Conservation (phyloP, 2,329 filamentous ascomycete genomes). For the Apiospora saccharicola region DNA sequence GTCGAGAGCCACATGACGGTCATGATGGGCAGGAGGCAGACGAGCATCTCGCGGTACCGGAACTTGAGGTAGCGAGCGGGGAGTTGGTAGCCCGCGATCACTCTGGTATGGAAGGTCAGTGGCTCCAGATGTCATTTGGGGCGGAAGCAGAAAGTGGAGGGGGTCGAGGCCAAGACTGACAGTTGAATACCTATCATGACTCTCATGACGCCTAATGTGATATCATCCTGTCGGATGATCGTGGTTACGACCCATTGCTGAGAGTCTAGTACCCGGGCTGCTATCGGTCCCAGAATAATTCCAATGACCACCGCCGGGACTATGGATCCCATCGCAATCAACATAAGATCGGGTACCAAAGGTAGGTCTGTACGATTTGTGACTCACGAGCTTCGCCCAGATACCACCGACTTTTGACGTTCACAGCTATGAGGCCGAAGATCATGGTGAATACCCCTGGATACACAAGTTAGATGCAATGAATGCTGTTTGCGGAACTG, state of each 20-base stretch:
- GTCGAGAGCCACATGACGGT: slow-evolving; percentile 68
- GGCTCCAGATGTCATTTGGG: too few species aligned
- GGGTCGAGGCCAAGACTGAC: slow-evolving; percentile 27
- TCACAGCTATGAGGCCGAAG: slow-evolving; percentile 59
- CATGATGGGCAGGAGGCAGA: slow-evolving; percentile 67
- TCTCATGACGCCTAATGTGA: slow-evolving; percentile 58
- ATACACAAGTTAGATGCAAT: neutral
- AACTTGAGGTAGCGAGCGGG: slow-evolving; percentile 61
- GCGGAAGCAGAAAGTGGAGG: too few species aligned
- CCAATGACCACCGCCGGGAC: slow-evolving; percentile 66
- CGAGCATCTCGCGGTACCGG: slow-evolving; percentile 60
- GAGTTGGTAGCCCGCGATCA: slow-evolving; percentile 69
- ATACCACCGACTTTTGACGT: slow-evolving; percentile 61
- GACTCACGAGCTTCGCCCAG: slow-evolving; percentile 61
- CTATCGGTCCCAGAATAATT: slow-evolving; percentile 61
- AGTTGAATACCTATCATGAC: slow-evolving; percentile 69
- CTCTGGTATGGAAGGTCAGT: neutral
- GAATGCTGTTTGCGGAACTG: neutral
- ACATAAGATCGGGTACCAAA: neutral
- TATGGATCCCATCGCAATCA: slow-evolving; percentile 34
- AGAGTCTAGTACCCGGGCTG: slow-evolving; percentile 59
- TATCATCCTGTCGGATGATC: slow-evolving; percentile 44
- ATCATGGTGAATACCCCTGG: slow-evolving; percentile 55
- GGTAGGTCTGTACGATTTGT: neutral
- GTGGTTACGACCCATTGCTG: slow-evolving; percentile 46